phyloP scores from a whole-genome alignment of 2,329 filamentous ascomycete genomes.

The Ceratocystis eucalypticola region DNA sequence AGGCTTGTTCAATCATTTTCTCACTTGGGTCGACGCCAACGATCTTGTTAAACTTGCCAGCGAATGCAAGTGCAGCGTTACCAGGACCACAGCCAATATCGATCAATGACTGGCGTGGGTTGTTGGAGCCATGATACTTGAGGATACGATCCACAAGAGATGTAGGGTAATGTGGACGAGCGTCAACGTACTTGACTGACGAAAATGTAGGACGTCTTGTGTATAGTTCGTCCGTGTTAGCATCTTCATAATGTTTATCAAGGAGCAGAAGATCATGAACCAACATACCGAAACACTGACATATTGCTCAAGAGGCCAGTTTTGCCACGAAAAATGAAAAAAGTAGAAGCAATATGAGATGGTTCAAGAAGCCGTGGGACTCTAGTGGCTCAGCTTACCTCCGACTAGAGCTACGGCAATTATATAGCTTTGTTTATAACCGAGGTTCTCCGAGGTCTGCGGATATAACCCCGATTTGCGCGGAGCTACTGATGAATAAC shows the following conservation, averaged over 20 bases:
- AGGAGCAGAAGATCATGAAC: not conserved
- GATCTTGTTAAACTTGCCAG: conserved; percentile 37
- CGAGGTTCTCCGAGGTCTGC: not conserved
- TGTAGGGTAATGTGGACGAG: conserved; percentile 45
- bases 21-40: conserved; percentile 44
- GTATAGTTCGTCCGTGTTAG: conserved; percentile 8
- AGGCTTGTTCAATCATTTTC: conserved; percentile 43
- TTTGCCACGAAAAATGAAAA: not conserved
- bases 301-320: not conserved
- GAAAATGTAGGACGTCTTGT: conserved; percentile 40
- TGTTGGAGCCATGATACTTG: conserved; percentile 33
- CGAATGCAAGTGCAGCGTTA: conserved; percentile 40
- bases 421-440: not conserved
- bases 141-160: conserved; percentile 41
- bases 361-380: not conserved
- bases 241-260: not conserved
- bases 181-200: conserved; percentile 43
- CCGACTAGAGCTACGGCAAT: not conserved
- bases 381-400: not conserved
- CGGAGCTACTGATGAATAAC: not conserved
- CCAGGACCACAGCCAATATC: conserved; percentile 55
- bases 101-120: conserved; percentile 26
- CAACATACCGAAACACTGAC: conserved; percentile 23
- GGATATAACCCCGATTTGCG: too few relatives aligned
- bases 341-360: not conserved